phyloP scores from a whole-genome alignment of 345 rosid genomes.

The Eucalyptus leucophloia region DNA sequence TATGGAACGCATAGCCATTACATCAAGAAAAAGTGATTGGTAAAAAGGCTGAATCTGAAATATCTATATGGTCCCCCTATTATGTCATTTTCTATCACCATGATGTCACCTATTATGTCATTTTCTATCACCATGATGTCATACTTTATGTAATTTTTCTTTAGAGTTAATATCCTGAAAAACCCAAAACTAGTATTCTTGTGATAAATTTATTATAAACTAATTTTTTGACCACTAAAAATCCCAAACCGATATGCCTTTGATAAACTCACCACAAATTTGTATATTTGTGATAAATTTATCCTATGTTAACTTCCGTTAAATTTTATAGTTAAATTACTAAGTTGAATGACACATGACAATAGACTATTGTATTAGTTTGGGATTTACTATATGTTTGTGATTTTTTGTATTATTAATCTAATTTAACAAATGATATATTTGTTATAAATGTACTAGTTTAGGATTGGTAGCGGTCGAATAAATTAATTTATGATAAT shows the following conservation, averaged over 20 bases:
- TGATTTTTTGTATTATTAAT: too few relatives aligned
- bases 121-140: background rate
- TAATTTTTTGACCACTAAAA: rapidly evolving
- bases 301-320: rapidly evolving
- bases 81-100: background rate
- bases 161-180: rapidly evolving
- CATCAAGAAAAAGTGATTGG: background rate
- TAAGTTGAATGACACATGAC: rapidly evolving
- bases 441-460: too few relatives aligned
- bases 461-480: rapidly evolving
- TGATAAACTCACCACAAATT: too few relatives aligned
- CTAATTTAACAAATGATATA: too few relatives aligned
- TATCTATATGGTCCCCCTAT: background rate
- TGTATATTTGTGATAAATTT: too few relatives aligned
- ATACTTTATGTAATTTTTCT: background rate
- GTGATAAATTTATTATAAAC: too few relatives aligned
- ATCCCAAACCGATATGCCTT: rapidly evolving
- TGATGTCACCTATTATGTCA: background rate
- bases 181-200: rapidly evolving
- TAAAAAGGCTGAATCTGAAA: background rate
- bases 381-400: too few relatives aligned
- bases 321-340: too few relatives aligned
- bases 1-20: background rate
- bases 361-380: too few relatives aligned
- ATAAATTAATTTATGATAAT: too few relatives aligned